phyloP scores from a whole-genome alignment of 1,284 basidiomycete genomes.

The Ustilago hordei region DNA sequence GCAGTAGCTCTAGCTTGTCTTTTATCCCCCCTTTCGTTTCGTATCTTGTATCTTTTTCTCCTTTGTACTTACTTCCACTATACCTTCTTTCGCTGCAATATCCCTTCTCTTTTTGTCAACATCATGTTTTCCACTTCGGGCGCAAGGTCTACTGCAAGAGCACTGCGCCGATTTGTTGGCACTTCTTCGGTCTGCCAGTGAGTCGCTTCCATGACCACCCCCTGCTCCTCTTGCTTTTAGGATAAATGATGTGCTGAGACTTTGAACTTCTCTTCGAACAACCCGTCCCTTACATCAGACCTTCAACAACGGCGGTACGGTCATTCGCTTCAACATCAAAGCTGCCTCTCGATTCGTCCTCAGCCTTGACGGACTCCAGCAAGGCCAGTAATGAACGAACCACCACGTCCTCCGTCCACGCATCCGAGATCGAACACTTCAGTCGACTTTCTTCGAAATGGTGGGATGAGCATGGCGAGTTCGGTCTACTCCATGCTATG shows the following conservation, averaged over 20 bases:
- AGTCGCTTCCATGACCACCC: conserved; percentile 10
- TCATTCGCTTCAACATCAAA: conserved; percentile 41
- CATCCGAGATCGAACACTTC: conserved; percentile 80
- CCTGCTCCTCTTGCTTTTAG: neutral
- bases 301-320: conserved; percentile 1
- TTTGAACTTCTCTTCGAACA: conserved; percentile 1
- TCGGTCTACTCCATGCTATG: conserved; percentile 91
- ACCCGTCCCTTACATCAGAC: neutral
- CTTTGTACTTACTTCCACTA: conserved; percentile 43
- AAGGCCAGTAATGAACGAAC: neutral
- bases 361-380: neutral
- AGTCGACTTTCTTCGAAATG: conserved; percentile 89
- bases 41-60: neutral
- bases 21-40: conserved; percentile 1
- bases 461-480: conserved; percentile 97
- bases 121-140: conserved; percentile 12
- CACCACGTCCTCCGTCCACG: conserved; percentile 51
- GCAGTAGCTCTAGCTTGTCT: neutral
- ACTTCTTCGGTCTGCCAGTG: conserved; percentile 38
- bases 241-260: conserved; percentile 23
- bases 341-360: conserved; percentile 35
- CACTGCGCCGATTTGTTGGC: conserved; percentile 9
- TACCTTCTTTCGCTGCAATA: conserved; percentile 23
- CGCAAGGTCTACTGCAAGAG: conserved; percentile 10
- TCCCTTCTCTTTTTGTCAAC: neutral